phyloP scores from a whole-genome alignment of 2,329 filamentous ascomycete species.

The Pestalotiopsis sp. region DNA sequence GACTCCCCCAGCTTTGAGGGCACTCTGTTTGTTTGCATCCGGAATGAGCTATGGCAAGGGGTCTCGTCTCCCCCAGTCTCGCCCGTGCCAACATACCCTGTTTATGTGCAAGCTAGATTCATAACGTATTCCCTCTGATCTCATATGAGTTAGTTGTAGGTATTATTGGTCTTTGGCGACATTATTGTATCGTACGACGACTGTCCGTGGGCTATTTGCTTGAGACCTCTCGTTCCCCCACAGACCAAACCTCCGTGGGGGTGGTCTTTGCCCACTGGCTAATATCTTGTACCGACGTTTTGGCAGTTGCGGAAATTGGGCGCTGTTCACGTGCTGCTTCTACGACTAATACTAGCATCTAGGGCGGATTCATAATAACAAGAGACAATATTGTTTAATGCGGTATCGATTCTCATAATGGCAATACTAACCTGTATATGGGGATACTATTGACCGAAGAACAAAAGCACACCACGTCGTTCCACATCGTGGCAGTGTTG shows the following conservation, averaged over 20 bases:
- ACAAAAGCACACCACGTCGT: background rate
- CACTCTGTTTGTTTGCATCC: too few species aligned
- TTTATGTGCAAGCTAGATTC: too few species aligned
- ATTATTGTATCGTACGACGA: background rate
- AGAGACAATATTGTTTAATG: background rate
- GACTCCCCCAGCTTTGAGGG: background rate
- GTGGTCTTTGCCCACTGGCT: background rate
- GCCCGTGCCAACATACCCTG: too few species aligned
- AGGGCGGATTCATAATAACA: background rate
- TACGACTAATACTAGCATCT: background rate
- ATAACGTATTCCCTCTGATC: too few species aligned
- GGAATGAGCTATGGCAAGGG: too few species aligned
- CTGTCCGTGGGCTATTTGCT: background rate
- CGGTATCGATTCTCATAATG: background rate
- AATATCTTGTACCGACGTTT: background rate
- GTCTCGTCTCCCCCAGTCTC: too few species aligned
- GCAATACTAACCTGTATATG: background rate
- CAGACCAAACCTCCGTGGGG: background rate
- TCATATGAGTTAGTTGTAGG: too few species aligned
- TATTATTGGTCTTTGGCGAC: too few species aligned
- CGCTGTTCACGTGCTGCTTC: slow-evolving; percentile 1
- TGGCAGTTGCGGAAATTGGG: background rate
- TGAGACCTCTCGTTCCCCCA: too few species aligned
- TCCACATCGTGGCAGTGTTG: background rate
- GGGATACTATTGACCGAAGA: background rate